These are phyloP conservation scores for Cucurbita moschata DNA, from an alignment of 306 rosid genomes.

Conservation along the genomic window DNA sequence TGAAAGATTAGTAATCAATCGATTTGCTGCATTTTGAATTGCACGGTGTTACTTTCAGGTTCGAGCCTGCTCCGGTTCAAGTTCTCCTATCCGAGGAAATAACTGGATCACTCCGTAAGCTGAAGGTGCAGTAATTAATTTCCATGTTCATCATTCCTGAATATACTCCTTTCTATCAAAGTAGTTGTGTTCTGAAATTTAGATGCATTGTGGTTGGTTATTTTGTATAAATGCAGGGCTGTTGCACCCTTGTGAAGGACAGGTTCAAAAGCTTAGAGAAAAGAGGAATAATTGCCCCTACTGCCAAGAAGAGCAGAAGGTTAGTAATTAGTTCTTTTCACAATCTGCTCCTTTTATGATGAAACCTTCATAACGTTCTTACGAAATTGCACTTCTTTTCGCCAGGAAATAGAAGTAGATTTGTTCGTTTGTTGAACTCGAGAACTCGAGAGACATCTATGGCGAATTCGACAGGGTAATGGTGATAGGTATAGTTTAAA, in stretches of 20 bases:
- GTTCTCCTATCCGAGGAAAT: constrained; percentile 74
- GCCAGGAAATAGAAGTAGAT: neutral
- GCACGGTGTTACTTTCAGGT: constrained; percentile 30
- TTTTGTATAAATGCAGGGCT: constrained; percentile 38
- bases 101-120: constrained; percentile 75
- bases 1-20: neutral
- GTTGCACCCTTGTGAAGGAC: constrained; percentile 71
- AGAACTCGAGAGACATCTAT: neutral
- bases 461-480: neutral
- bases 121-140: constrained; percentile 36
- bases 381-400: neutral
- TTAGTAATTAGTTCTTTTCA: constrained; percentile 13
- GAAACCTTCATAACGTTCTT: neutral
- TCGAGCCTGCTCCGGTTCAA: constrained; percentile 80
- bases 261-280: constrained; percentile 76
- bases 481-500: neutral
- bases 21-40: neutral
- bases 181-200: constrained; percentile 1
- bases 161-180: neutral
- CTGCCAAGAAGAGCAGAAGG: constrained; percentile 37
- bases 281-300: constrained; percentile 75
- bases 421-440: neutral
- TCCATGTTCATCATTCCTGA: neutral
- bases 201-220: constrained; percentile 4
- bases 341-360: neutral